phyloP scores from a whole-genome alignment of 148 eudicot genomes.

The Heliosperma pusillum region DNA sequence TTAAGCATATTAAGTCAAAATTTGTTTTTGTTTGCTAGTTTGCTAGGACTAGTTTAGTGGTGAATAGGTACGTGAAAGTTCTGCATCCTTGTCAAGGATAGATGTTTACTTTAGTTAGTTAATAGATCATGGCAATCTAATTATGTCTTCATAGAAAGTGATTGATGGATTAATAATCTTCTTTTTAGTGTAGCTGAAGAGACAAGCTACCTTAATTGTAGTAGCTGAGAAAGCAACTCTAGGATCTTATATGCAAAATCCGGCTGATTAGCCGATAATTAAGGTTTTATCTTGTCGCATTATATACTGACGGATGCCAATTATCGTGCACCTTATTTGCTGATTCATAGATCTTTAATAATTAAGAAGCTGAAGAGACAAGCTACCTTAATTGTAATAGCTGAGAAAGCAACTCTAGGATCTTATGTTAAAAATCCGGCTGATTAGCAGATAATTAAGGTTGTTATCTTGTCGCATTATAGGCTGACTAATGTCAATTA shows the following conservation, averaged over 20 bases:
- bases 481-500: conserved; percentile 21
- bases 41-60: conserved; percentile 19
- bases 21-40: conserved; percentile 9
- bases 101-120: conserved; percentile 29
- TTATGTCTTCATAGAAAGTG: conserved; percentile 34
- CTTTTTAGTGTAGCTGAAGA: conserved; percentile 14
- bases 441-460: conserved; percentile 25
- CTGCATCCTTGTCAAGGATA: conserved; percentile 22
- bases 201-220: conserved; percentile 17
- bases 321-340: conserved; percentile 8
- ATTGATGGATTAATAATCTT: conserved; percentile 25
- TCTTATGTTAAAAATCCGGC: background rate
- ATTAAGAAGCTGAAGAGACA: too few species aligned
- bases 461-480: conserved; percentile 13
- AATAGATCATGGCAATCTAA: conserved; percentile 26
- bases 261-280: conserved; percentile 15
- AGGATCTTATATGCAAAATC: conserved; percentile 4
- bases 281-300: conserved; percentile 22
- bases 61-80: conserved; percentile 1
- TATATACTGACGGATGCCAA: conserved; percentile 18
- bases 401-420: conserved; percentile 12
- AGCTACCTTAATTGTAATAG: conserved; percentile 8
- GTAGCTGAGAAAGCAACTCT: conserved; percentile 13
- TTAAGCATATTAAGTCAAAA: conserved; percentile 5
- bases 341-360: background rate